These are phyloP conservation scores for Podaxis pistillaris DNA, from an alignment of 768 basidiomycete genomes.

Conservation along the genomic window DNA sequence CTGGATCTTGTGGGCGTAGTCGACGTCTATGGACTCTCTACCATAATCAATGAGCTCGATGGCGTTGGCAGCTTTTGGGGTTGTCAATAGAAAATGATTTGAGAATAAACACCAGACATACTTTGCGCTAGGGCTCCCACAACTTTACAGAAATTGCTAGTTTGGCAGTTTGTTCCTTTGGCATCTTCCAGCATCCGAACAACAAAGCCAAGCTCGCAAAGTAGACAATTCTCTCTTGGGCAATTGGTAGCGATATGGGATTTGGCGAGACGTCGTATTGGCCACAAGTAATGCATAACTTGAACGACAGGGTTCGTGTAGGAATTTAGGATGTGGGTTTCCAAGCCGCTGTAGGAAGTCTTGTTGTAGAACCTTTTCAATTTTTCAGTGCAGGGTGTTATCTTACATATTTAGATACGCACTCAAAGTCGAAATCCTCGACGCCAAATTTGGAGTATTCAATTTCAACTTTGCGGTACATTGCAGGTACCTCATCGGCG, in stretches of 20 bases:
- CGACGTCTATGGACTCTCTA: constrained; percentile 65
- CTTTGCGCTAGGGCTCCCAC: constrained; percentile 88
- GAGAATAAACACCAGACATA: constrained; percentile 26
- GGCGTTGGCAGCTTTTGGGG: constrained; percentile 57
- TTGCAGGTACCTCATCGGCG: constrained; percentile 65
- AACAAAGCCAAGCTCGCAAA: constrained; percentile 94
- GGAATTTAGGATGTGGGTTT: constrained; percentile 96
- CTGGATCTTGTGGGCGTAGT: constrained; percentile 90
- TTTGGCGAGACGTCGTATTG: constrained; percentile 81
- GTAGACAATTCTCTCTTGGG: constrained; percentile 84
- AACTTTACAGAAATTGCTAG: constrained; percentile 95
- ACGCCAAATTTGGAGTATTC: constrained; percentile 98
- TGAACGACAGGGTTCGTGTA: constrained; percentile 93
- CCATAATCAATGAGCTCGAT: constrained; percentile 91
- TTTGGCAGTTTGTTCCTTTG: constrained; percentile 89
- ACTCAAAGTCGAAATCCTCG: constrained; percentile 99
- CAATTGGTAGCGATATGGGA: constrained; percentile 91
- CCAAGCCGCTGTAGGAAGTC: constrained; percentile 86
- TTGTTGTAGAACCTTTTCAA: constrained; percentile 83
- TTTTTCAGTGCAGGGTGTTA: background rate
- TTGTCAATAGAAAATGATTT: background rate
- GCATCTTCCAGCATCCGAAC: constrained; percentile 97
- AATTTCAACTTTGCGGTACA: constrained; percentile 93
- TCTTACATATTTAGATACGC: constrained; percentile 21
- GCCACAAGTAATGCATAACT: constrained; percentile 79